Evolutionary conservation across 1,284 basidiomycete species (phyloP), one percentile per base, ranked within the genome.

Genomic region (Stygiomarasmius scandens): DNA sequence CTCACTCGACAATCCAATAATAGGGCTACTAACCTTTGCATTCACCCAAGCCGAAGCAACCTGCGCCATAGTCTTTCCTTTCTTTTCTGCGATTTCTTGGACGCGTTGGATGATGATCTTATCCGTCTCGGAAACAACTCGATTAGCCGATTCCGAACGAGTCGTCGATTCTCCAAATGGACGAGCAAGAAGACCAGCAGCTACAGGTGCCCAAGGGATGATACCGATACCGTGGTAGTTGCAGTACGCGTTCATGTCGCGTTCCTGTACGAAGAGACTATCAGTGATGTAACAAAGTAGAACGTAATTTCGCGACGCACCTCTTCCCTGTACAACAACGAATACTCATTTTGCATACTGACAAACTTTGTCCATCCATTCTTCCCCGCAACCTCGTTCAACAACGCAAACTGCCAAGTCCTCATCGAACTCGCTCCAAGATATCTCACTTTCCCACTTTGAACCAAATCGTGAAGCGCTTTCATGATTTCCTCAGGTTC

Each of bases 381-480:
- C 44, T 56, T 59, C 38, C 25, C 49, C 9, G 58, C 58, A 14
- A 59, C 58, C 22, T 55, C 29, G 34, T 72, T 71, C 61, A 72
- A 55, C 55, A 58, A 51, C 14, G 57, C 55, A 60, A 74, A 72
- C 62, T 76, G 69, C 71, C 69, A 74, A 1, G 70, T 60, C 12
- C 66, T 56, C 63, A 72, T 67, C 27, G 73, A 76, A 54, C 69
- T 72, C 56, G 74, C 74, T n/a, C 77, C 75, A 53, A 78, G 68
- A 57, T 78, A 78, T 16, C 75, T 64, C 16, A n/a, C n/a, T n/a
- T n/a, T n/a, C n/a, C n/a, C n/a, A n/a, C n/a, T n/a, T n/a, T n/a
- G n/a, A n/a, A n/a, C n/a, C n/a, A n/a, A n/a, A n/a, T n/a, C n/a
- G n/a, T n/a, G n/a, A n/a, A n/a, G n/a, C n/a, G n/a, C n/a, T n/a